A percentile compares a stretch with the other conserved stretches of the same genome.
Conservation (phyloP, 2,329 filamentous ascomycete species). For the Sodiomyces alkalinus region DNA sequence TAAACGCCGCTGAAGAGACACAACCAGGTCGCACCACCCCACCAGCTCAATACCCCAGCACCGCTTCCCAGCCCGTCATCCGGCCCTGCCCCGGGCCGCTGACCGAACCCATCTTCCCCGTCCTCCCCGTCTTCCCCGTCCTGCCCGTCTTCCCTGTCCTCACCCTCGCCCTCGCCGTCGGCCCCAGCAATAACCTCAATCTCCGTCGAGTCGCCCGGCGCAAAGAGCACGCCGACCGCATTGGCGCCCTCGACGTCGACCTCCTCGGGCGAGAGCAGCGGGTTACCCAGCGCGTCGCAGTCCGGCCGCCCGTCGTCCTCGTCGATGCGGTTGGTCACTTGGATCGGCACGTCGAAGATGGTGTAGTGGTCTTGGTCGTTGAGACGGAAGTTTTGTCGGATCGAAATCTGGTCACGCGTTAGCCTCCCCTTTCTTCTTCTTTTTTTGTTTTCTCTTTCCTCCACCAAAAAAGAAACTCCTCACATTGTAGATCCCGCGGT, state of each 20-base stretch:
- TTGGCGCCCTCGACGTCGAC: constrained; percentile 27
- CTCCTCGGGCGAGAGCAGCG: constrained; percentile 28
- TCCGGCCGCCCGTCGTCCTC: constrained; percentile 22
- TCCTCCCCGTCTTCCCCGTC: constrained; percentile 8
- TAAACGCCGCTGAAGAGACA: too few relatives aligned
- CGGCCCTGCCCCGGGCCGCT: constrained; percentile 14
- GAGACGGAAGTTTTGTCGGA: constrained; percentile 54
- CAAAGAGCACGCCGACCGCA: constrained; percentile 31
- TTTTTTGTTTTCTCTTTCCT: too few relatives aligned
- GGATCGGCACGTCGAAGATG: constrained; percentile 55
- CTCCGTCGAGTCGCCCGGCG: constrained; percentile 31
- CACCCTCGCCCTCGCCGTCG: constrained; percentile 2
- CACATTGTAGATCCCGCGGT: constrained; percentile 49
- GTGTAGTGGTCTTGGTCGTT: constrained; percentile 52
- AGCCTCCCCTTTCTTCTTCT: too few relatives aligned
- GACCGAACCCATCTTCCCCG: constrained; percentile 13
- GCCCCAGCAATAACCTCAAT: constrained; percentile 18
- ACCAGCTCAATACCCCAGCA: constrained; percentile 17
- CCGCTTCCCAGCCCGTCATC: constrained; percentile 17
- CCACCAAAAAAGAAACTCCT: too few relatives aligned
- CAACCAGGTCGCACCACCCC: constrained; percentile 16
- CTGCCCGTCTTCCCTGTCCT: constrained; percentile 3
- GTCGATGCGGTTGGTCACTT: constrained; percentile 49
- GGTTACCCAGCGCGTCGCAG: constrained; percentile 37
- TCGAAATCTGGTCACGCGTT: constrained; percentile 48